phyloP scores from a whole-genome alignment of 495 filamentous ascomycete genomes.

The Entonaema liquescens region DNA sequence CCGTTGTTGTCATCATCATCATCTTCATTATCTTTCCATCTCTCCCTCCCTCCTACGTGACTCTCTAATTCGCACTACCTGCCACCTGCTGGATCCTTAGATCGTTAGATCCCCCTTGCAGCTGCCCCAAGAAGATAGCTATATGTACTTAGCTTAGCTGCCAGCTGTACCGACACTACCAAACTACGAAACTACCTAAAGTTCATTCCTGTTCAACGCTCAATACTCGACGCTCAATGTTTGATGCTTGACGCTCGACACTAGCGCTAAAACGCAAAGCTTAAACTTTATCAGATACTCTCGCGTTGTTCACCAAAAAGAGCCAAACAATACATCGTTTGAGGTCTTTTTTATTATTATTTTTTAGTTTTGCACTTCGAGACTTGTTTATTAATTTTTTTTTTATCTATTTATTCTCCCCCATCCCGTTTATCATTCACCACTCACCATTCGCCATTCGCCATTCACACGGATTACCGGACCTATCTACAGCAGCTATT shows the following conservation, averaged over 20 bases:
- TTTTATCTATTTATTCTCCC: neutral
- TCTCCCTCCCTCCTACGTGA: neutral
- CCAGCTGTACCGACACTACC: neutral
- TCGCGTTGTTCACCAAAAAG: neutral
- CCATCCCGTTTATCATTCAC: too few relatives aligned
- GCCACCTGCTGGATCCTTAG: neutral
- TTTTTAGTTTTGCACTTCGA: neutral
- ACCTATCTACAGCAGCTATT: neutral
- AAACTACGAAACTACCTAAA: neutral
- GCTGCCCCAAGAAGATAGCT: neutral
- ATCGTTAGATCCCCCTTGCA: neutral
- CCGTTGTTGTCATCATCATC: neutral
- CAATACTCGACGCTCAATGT: too few relatives aligned
- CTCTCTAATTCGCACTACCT: neutral
- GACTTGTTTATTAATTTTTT: neutral
- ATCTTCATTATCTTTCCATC: neutral
- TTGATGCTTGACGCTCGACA: neutral
- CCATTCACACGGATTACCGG: neutral
- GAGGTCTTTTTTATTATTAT: neutral
- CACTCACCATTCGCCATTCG: too few relatives aligned
- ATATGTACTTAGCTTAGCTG: neutral
- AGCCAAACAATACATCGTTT: constrained; percentile 3
- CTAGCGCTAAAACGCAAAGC: neutral
- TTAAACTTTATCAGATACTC: constrained; percentile 3
- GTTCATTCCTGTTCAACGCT: neutral